phyloP scores from a whole-genome alignment of 2,329 filamentous ascomycete species.

The Diaporthe destruens region DNA sequence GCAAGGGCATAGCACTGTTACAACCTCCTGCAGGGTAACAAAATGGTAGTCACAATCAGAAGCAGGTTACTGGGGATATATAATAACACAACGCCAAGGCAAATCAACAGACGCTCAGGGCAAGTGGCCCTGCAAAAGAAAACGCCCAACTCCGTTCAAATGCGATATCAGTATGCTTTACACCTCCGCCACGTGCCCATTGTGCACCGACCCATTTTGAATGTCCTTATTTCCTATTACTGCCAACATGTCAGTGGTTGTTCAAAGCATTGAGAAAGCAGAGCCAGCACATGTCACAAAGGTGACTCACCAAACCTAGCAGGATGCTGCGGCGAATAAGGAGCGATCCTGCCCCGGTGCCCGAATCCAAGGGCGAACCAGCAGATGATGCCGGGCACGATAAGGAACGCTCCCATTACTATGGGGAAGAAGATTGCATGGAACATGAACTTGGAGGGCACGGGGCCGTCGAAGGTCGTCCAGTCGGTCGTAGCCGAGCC shows the following conservation, averaged over 20 bases:
- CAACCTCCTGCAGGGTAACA: background rate
- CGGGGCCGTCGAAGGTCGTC: constrained; percentile 33
- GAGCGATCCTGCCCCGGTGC: constrained; percentile 30
- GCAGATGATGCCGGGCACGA: constrained; percentile 38
- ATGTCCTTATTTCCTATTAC: constrained; percentile 7
- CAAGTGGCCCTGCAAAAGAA: background rate
- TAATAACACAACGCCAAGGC: background rate
- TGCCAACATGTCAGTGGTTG: background rate
- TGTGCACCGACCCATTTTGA: constrained; percentile 10
- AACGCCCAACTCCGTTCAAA: constrained; percentile 8
- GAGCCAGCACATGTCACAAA: background rate
- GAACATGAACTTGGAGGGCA: constrained; percentile 28
- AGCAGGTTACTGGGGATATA: background rate
- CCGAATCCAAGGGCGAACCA: constrained; percentile 24
- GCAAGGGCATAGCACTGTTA: background rate
- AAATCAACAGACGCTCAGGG: background rate
- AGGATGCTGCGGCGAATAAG: constrained; percentile 35
- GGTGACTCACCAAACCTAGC: constrained; percentile 13
- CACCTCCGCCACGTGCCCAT: constrained; percentile 10
- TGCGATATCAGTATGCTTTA: constrained; percentile 1
- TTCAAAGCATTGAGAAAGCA: background rate
- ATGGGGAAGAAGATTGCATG: constrained; percentile 37
- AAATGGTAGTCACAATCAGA: background rate
- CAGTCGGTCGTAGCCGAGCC: constrained; percentile 40
- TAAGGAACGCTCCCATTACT: constrained; percentile 31